phyloP scores from a whole-genome alignment of 1,139 yeast species.

The Candida sojae region DNA sequence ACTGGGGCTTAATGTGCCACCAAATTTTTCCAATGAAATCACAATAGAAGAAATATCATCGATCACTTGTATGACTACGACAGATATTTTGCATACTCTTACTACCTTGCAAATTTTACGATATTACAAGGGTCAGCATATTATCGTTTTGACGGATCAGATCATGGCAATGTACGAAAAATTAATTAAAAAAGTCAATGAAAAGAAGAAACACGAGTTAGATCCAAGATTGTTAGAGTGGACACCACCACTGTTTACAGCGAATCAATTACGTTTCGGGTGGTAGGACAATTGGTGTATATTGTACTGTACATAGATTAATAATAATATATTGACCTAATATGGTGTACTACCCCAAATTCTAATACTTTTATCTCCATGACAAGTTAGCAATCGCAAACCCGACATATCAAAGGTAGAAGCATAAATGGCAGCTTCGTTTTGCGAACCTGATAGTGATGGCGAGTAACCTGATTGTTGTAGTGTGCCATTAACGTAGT shows the following conservation, averaged over 20 bases:
- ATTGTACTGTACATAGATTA: not conserved
- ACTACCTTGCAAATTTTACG: conserved; percentile 87
- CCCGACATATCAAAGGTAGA: conserved; percentile 82
- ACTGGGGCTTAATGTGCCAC: conserved; percentile 8
- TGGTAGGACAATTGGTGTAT: conserved; percentile 51
- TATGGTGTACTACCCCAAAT: conserved; percentile 63
- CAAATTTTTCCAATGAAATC: conserved; percentile 51
- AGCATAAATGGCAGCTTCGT: conserved; percentile 67
- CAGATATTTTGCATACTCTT: conserved; percentile 90
- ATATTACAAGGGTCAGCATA: conserved; percentile 95
- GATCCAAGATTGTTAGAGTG: conserved; percentile 74
- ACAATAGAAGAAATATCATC: conserved; percentile 92
- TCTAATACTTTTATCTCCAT: conserved; percentile 86
- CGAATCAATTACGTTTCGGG: conserved; percentile 93
- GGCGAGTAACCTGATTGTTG: conserved; percentile 56
- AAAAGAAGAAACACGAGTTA: conserved; percentile 74
- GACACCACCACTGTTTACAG: conserved; percentile 97
- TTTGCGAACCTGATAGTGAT: conserved; percentile 64
- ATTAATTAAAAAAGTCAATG: conserved; percentile 53
- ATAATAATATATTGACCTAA: not conserved
- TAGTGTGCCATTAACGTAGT: conserved; percentile 70
- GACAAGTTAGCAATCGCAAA: conserved; percentile 78
- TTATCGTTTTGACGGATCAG: conserved; percentile 86
- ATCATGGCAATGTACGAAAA: conserved; percentile 76
- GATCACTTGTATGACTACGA: conserved; percentile 91